A percentile compares a stretch with the other conserved stretches of the same genome.
These are phyloP conservation scores for Candida awuae DNA, from an alignment of 805 yeast species.

Conservation along the genomic window DNA sequence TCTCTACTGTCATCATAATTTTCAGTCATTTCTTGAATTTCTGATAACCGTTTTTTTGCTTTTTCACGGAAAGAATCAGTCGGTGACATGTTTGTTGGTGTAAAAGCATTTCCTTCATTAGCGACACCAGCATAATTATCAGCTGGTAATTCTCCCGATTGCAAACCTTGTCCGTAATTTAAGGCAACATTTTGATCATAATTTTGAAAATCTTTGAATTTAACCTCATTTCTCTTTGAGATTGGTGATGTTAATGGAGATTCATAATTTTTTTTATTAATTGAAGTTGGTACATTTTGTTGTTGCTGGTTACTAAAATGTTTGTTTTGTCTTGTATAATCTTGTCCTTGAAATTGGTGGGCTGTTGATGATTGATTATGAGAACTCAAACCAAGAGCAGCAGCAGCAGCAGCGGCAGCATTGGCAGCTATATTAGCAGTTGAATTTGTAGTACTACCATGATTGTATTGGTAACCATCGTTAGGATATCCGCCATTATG, in stretches of 20 bases:
- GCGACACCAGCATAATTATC: slow-evolving; percentile 5
- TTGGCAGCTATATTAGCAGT: slow-evolving; percentile 3
- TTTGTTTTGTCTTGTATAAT: neutral
- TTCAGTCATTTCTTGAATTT: slow-evolving; percentile 14
- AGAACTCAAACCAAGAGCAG: slow-evolving; percentile 1
- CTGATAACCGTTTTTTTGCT: slow-evolving; percentile 11
- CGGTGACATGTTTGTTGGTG: slow-evolving; percentile 4
- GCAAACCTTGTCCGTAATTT: too few relatives aligned
- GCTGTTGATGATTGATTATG: neutral
- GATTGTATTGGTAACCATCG: neutral
- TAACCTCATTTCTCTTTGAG: slow-evolving; percentile 3
- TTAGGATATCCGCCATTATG: neutral
- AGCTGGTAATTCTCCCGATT: too few relatives aligned
- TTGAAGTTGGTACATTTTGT: neutral
- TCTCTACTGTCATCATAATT: slow-evolving; percentile 9
- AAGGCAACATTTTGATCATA: too few relatives aligned
- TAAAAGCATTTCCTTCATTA: slow-evolving; percentile 2
- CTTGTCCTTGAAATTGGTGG: neutral
- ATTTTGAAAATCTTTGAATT: slow-evolving; percentile 1
- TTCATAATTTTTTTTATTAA: neutral
- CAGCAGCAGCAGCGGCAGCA: slow-evolving; percentile 13
- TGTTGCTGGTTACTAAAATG: too few relatives aligned
- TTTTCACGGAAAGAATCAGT: slow-evolving; percentile 1
- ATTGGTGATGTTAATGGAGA: neutral
- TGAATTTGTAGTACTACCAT: too few relatives aligned